Base-by-base conservation (phyloP, 2,329 filamentous ascomycete species). In the Cordyceps cateniannulata region DNA sequence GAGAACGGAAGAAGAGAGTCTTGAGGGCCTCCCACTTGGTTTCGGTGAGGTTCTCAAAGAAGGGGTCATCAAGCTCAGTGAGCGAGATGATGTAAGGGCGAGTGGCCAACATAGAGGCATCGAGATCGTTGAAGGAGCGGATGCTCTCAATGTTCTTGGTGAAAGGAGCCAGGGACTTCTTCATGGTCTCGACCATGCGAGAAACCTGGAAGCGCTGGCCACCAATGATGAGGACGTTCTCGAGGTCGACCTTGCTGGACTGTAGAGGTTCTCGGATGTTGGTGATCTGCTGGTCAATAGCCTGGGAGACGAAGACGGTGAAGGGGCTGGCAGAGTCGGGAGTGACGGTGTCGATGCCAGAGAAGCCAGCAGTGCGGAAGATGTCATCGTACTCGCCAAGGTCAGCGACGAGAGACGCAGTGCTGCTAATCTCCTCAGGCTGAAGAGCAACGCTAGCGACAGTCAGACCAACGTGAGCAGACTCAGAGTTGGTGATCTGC, bases 171-270 rank as follows among this genome's bases (percentile, higher is more conserved):
- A 62, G 42, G n/a, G 50, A 16, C 16, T 54, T 49, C 48, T 60
- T 57, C 38, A 64, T 56, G 27, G 40, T 52, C 24, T 54, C 48
- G 5, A 59, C 4, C 32, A 60, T 60, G 27, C 50, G 53, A 27
- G 51, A 44, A 16, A 58, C 61, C 24, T 60, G 45, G 56, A 60
- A 57, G 35, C 42, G 50, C 29, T 51, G 40, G 16, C 62, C 62
- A 61, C 62, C 62, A 14, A 64, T 56, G 22, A 64, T 40, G 32
- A 64, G 45, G 12, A 64, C 42, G 16, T 64, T 50, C 24, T 62
- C 52, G 20, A 60, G 59, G 32, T 53, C 50, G 25, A 58, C 60
- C 24, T 55, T 62, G 50, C 48, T 51, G 20, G 52, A 47, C 32
- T 52, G 45, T 38, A 62, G 57, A 38, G 62, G 62, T 27, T 60